phyloP scores from a whole-genome alignment of 805 yeast species.

The Yamadazyma sp. region DNA sequence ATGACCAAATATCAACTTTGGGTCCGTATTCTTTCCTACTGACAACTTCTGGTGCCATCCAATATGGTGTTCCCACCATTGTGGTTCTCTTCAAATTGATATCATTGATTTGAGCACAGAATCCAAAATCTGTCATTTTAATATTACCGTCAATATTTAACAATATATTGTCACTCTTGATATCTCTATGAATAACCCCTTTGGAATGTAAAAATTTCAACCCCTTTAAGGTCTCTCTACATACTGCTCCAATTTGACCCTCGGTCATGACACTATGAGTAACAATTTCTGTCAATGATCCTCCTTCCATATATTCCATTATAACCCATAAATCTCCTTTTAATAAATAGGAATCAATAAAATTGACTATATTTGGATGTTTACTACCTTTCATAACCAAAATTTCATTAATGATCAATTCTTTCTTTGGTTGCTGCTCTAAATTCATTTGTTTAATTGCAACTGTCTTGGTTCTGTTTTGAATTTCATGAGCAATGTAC shows the following conservation, averaged over 20 bases:
- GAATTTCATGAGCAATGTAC: slow-evolving; percentile 71
- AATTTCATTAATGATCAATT: slow-evolving; percentile 90
- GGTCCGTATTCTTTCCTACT: slow-evolving; percentile 93
- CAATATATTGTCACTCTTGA: slow-evolving; percentile 90
- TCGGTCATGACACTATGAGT: slow-evolving; percentile 88
- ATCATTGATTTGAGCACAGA: slow-evolving; percentile 77
- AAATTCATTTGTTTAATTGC: slow-evolving; percentile 97
- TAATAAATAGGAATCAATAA: slow-evolving; percentile 77
- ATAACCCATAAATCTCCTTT: slow-evolving; percentile 91
- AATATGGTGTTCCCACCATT: slow-evolving; percentile 98
- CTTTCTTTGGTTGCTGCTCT: slow-evolving; percentile 93
- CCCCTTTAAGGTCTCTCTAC: slow-evolving; percentile 86
- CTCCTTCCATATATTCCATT: slow-evolving; percentile 99
- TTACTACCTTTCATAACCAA: slow-evolving; percentile 90
- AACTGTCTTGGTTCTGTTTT: slow-evolving; percentile 52
- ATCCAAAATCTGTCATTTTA: slow-evolving; percentile 92
- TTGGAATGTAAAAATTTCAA: slow-evolving; percentile 83
- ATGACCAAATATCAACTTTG: slow-evolving; percentile 95
- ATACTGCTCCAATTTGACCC: slow-evolving; percentile 92
- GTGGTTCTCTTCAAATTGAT: slow-evolving; percentile 83
- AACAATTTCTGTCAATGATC: slow-evolving; percentile 92
- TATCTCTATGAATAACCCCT: slow-evolving; percentile 94
- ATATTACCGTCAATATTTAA: slow-evolving; percentile 82
- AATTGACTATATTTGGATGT: slow-evolving; percentile 92
- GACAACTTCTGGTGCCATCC: slow-evolving; percentile 99